Conservation (phyloP, 257 asterid genomes). For the Rauvolfia tetraphylla region DNA sequence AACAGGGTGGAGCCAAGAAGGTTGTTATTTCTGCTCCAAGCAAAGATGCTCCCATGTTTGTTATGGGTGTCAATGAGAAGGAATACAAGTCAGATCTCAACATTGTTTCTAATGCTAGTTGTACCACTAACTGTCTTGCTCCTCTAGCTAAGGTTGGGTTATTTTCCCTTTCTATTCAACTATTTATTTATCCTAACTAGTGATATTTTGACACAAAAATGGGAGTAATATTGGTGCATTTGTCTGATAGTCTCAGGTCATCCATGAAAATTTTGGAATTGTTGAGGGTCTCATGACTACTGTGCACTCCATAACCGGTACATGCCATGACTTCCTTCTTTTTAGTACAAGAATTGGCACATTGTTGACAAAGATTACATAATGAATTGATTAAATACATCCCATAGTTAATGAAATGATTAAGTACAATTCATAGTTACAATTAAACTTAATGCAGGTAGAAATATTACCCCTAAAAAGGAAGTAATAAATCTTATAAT, state of each 20-base stretch:
- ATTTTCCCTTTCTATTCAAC: not conserved
- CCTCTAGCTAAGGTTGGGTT: constrained; percentile 61
- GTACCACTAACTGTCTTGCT: constrained; percentile 81
- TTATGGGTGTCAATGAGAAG: constrained; percentile 72
- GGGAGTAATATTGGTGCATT: not conserved
- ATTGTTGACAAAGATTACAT: too few relatives aligned
- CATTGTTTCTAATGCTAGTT: constrained; percentile 81
- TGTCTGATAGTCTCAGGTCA: constrained; percentile 34
- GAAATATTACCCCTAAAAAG: too few relatives aligned
- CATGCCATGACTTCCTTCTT: not conserved
- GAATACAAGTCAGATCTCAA: constrained; percentile 60
- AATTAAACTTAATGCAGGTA: too few relatives aligned
- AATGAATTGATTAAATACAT: too few relatives aligned
- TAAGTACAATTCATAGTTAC: too few relatives aligned
- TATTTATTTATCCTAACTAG: too few relatives aligned
- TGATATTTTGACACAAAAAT: not conserved
- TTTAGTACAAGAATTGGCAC: too few relatives aligned
- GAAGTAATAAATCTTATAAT: too few relatives aligned
- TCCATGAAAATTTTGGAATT: constrained; percentile 70
- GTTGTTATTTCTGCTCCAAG: constrained; percentile 80
- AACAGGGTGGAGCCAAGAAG: constrained; percentile 85
- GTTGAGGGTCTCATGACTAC: constrained; percentile 83
- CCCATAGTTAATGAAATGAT: too few relatives aligned
- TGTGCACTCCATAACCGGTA: constrained; percentile 71
- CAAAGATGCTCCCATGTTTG: constrained; percentile 85